Base-by-base conservation (phyloP, 1,284 basidiomycete genomes). In the Papiliotrema nemorosa region DNA sequence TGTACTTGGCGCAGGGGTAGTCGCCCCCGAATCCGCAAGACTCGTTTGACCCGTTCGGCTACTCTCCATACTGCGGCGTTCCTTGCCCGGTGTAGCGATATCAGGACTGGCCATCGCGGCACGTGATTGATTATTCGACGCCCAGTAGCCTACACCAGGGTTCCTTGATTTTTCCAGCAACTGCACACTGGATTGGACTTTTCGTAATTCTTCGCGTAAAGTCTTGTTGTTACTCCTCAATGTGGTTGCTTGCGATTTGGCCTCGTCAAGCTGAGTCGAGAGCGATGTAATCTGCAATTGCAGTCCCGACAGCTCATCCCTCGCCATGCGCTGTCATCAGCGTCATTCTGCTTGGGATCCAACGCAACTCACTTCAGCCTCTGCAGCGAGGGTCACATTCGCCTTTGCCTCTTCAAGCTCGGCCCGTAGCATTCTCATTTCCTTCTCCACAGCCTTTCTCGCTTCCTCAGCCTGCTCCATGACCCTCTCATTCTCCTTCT, bases 81-180 rank as follows among this genome's bases (percentile, higher is more conserved):
- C 45, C n/a, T 33, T 48, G n/a, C 33, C 4, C 12, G 54, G 48
- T 16, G 47, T 49, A 24, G 18, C 12, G 7, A 44, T 37, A 2
- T 26, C 48, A 5, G 33, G 47, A 38, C 29, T 41, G 13, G 51
- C 40, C 13, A 58, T 44, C 14, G 54, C 47, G 9, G 60, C 52
- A 27, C 52, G 45, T 13, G 45, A 29, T 9, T 35, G 29, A 13
- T 42, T 48, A 18, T 48, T 46, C 5, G 57, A 55, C 6, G 83
- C 81, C 89, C 90, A 94, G 70, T 92, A 94, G 4, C 91, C 90
- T 12, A 90, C 86, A n/a, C 91, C 91, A 0, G 91, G 89, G 64
- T 88, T 89, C 27, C 92, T 82, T 63, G 91, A 88, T 44, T 84
- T 81, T 65, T 96, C 92, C 25, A 96, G 78, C n/a, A 94, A 73